These are phyloP conservation scores for Lachnellula occidentalis DNA, from an alignment of 2,329 filamentous ascomycete genomes.

Conservation along the genomic window DNA sequence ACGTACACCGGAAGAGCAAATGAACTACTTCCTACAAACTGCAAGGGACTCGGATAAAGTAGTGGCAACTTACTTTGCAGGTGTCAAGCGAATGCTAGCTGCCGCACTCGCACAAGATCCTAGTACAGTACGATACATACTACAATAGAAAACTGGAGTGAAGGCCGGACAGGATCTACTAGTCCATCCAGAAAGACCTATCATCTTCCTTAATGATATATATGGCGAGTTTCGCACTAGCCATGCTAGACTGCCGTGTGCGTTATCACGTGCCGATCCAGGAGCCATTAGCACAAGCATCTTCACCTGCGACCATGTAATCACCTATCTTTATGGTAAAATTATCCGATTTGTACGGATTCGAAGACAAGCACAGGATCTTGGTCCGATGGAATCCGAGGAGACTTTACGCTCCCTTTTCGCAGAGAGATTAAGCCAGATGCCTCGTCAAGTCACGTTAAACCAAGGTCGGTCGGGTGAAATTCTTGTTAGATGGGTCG, in stretches of 20 bases:
- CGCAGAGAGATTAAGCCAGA: slow-evolving; percentile 11
- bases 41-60: slow-evolving; percentile 1
- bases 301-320: slow-evolving; percentile 14
- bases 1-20: slow-evolving; percentile 10
- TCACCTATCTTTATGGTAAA: slow-evolving; percentile 3
- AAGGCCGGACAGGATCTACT: slow-evolving; percentile 17
- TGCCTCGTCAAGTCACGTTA: slow-evolving; percentile 6
- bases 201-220: slow-evolving; percentile 24
- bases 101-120: slow-evolving; percentile 18
- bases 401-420: background rate
- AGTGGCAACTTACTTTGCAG: slow-evolving; percentile 13
- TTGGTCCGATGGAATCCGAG: background rate
- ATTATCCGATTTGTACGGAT: background rate
- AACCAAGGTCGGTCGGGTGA: background rate
- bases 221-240: slow-evolving; percentile 19
- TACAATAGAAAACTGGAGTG: slow-evolving; percentile 19
- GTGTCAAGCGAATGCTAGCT: slow-evolving; percentile 12
- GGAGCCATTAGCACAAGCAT: background rate
- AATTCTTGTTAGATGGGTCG: slow-evolving; percentile 1
- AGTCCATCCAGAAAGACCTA: background rate
- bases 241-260: slow-evolving; percentile 5
- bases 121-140: slow-evolving; percentile 7
- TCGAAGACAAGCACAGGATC: background rate
- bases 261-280: background rate
- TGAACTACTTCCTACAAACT: slow-evolving; percentile 7